phyloP scores from a whole-genome alignment of 371 early-diverging fungal genomes.

The Lichtheimia corymbifera region DNA sequence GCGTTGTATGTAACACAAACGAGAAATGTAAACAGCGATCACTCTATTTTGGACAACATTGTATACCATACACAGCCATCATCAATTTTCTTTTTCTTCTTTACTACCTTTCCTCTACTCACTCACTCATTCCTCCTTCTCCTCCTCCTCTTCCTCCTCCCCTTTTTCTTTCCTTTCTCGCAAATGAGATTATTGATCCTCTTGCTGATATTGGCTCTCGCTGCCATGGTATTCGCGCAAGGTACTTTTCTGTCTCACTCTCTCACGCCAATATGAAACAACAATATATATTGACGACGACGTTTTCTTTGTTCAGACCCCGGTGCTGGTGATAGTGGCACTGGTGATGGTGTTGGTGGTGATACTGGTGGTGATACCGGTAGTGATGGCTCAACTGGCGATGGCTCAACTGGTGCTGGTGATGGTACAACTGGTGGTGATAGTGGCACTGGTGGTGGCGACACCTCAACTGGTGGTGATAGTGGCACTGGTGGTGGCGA shows the following conservation, averaged over 20 bases:
- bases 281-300: neutral
- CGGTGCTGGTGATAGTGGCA: neutral
- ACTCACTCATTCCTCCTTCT: neutral
- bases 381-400: no score
- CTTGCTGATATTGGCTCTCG: neutral
- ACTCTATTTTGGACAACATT: neutral
- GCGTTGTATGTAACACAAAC: neutral
- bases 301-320: neutral
- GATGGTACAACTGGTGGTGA: no score
- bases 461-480: no score
- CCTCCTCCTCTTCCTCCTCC: neutral
- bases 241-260: neutral
- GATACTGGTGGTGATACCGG: neutral
- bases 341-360: neutral
- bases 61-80: conserved; percentile 1
- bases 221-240: conserved; percentile 1
- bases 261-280: neutral
- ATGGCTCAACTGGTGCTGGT: no score
- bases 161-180: neutral
- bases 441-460: no score
- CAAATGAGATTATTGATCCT: neutral
- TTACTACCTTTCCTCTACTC: neutral
- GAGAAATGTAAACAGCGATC: conserved; percentile 3
- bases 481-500: no score
- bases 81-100: conserved; percentile 2